phyloP scores from a whole-genome alignment of 306 rosid species.

The Comarum palustre region DNA sequence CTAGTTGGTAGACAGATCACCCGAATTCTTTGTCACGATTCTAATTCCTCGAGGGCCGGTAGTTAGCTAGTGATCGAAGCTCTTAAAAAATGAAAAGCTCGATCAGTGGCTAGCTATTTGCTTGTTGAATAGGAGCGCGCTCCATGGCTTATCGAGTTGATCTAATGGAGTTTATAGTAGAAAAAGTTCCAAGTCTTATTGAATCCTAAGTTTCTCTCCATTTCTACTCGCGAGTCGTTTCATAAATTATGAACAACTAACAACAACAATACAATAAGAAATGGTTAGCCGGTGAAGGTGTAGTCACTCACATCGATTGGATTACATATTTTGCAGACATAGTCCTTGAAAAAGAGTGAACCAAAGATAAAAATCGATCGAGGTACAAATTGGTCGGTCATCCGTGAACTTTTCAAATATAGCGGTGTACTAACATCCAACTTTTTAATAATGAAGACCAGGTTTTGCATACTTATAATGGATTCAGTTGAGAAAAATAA shows the following conservation, averaged over 20 bases:
- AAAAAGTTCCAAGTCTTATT: no score
- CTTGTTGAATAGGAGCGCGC: background rate
- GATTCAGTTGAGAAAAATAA: slow-evolving; percentile 24
- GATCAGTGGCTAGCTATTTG: background rate
- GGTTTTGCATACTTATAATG: background rate
- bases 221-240: background rate
- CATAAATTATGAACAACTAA: background rate
- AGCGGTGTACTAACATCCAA: background rate
- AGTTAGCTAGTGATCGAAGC: background rate
- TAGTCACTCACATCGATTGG: slow-evolving; percentile 9
- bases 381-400: background rate
- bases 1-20: background rate
- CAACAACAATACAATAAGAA: background rate
- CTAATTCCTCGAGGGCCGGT: no score
- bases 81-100: background rate
- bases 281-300: background rate
- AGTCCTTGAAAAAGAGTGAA: background rate
- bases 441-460: slow-evolving; percentile 7
- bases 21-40: background rate
- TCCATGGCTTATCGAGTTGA: background rate
- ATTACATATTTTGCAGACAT: background rate
- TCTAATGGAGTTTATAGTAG: no score
- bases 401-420: slow-evolving; percentile 10
- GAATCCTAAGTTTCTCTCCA: no score
- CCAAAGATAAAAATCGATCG: background rate